phyloP scores from a whole-genome alignment of 148 eudicot genomes.

The Amaranthus palmeri region DNA sequence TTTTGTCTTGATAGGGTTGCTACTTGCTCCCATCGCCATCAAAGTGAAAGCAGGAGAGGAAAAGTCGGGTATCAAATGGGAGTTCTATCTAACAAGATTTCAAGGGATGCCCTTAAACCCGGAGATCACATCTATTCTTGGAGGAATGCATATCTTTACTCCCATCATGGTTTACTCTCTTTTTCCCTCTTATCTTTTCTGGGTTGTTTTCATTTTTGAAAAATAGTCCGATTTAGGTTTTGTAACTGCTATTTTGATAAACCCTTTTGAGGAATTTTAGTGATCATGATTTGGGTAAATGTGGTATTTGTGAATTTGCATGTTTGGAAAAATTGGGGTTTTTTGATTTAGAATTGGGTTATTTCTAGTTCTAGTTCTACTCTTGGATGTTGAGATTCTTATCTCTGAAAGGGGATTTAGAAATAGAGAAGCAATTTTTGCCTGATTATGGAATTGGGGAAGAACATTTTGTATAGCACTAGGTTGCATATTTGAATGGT shows the following conservation, averaged over 20 bases:
- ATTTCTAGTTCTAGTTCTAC: not conserved
- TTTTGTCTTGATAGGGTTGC: not conserved
- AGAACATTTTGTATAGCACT: too few relatives aligned
- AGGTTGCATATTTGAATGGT: too few relatives aligned
- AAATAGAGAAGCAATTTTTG: not conserved
- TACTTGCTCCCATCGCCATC: not conserved
- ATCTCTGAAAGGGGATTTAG: not conserved
- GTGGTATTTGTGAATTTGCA: not conserved
- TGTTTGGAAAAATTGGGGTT: not conserved
- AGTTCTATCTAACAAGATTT: conserved; percentile 51
- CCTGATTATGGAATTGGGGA: not conserved
- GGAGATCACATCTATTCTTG: conserved; percentile 83
- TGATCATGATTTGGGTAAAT: conserved; percentile 1
- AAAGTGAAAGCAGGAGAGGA: conserved; percentile 3
- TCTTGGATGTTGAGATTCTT: not conserved
- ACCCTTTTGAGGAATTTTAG: not conserved
- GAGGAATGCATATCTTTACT: conserved; percentile 52
- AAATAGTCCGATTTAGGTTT: not conserved
- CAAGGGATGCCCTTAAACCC: conserved; percentile 39
- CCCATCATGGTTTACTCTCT: conserved; percentile 52
- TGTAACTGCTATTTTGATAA: not conserved
- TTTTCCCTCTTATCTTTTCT: conserved; percentile 6
- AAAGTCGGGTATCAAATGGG: conserved; percentile 19
- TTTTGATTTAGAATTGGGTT: not conserved
- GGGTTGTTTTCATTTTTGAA: not conserved